These are phyloP conservation scores for Solanum rostratum DNA, from an alignment of 257 asterid species.

Conservation along the genomic window DNA sequence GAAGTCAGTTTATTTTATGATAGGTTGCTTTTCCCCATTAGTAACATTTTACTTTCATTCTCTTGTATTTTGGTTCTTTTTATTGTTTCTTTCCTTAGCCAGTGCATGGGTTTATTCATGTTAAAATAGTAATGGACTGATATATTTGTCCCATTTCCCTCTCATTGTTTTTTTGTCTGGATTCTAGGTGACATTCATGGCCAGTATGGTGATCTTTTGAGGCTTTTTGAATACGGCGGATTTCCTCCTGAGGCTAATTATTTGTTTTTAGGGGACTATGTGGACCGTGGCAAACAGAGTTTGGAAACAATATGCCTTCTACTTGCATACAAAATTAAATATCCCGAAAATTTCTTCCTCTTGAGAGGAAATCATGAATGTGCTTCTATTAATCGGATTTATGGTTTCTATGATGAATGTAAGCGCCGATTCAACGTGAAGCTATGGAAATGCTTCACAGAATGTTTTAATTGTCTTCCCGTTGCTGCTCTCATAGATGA, in stretches of 20 bases:
- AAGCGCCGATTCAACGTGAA: slow-evolving; percentile 61
- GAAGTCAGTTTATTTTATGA: not conserved
- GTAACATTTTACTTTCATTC: not conserved
- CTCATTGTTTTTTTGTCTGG: slow-evolving; percentile 2
- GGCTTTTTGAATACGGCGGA: slow-evolving; percentile 64
- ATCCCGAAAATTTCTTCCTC: slow-evolving; percentile 68
- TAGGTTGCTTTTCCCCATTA: not conserved
- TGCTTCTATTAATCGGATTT: slow-evolving; percentile 66
- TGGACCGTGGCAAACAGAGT: slow-evolving; percentile 73
- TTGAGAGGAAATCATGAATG: slow-evolving; percentile 69
- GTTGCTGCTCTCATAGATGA: slow-evolving; percentile 72
- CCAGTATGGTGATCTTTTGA: slow-evolving; percentile 62
- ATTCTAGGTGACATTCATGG: slow-evolving; percentile 70
- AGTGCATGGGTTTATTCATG: not conserved
- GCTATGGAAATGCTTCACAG: slow-evolving; percentile 61
- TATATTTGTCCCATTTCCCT: not conserved
- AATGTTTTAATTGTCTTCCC: slow-evolving; percentile 67
- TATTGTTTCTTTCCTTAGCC: not conserved
- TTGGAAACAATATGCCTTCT: slow-evolving; percentile 66
- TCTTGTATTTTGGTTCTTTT: not conserved
- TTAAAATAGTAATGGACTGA: not conserved
- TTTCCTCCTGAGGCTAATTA: slow-evolving; percentile 75
- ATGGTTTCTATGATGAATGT: slow-evolving; percentile 69
- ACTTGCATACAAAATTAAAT: slow-evolving; percentile 68
- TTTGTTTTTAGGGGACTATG: slow-evolving; percentile 65